Base-by-base conservation (phyloP, 2,329 filamentous ascomycete species). In the Aspergillus arachidicola region DNA sequence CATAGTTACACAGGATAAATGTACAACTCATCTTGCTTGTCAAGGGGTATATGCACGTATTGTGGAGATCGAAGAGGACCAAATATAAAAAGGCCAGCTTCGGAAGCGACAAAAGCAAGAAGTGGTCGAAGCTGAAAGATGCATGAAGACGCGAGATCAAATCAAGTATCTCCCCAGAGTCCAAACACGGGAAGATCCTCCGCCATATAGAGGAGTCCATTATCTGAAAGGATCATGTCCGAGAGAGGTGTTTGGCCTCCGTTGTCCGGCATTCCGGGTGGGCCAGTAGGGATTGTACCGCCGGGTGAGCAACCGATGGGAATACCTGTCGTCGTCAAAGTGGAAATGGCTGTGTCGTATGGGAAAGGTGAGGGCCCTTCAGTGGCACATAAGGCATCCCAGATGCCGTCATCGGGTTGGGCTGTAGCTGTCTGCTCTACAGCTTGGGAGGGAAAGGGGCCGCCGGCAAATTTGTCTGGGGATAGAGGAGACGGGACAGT, bases 131-230 rank as follows among this genome's bases (percentile, higher is more conserved):
- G 16, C 6, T 41, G 7, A 10, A 30, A n/a, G 23, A n/a, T 53
- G 23, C 28, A 19, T 10, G 16, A 19, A 41, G 38, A 41, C 16
- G 7, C 4, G 19, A 41, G 6, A 16, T 14, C 54, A 36, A 34
- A 51, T 68, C 64, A 72, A 14, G 66, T 43, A 23, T 76, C 73
- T 57, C 64, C 70, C 72, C 74, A 76, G 6, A 75, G 66, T 4
- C 74, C 74, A 60, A 76, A 75, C 1, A 73, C 69, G 0, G 73
- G 72, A 9, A 76, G 64, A 59, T 76, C 74, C 36, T 76, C 74
- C 0, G 74, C 74, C 71, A 75, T 74, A 38, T 76, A 76, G 7
- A 76, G 60, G 16, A 76, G 65, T 1, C 74, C 74, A 46, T 75
- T 75, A 5, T 75, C 74, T 0, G 74, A 70, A 19, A 76, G 66